phyloP scores from a whole-genome alignment of 2,329 filamentous ascomycete genomes.

The Diaporthe sp. region DNA sequence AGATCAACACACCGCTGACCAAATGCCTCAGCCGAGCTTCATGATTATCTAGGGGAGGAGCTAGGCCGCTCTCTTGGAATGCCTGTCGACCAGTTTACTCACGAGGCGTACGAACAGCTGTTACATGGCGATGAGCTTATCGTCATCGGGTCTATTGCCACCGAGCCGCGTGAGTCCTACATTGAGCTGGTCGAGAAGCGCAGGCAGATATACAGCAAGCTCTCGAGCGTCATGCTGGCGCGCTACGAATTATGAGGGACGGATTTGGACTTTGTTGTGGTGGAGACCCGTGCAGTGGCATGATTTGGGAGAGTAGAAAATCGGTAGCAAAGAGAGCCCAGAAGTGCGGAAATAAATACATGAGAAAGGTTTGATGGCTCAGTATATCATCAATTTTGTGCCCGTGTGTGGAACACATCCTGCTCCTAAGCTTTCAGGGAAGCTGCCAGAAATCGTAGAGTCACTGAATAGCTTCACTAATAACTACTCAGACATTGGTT shows the following conservation, averaged over 20 bases:
- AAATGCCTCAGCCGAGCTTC: constrained; percentile 43
- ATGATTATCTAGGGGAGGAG: constrained; percentile 45
- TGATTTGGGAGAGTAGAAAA: not conserved
- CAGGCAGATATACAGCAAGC: constrained; percentile 36
- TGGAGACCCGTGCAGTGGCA: not conserved
- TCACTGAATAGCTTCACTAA: not conserved
- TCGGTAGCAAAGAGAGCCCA: not conserved
- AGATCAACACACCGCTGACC: constrained; percentile 36
- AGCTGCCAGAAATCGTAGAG: not conserved
- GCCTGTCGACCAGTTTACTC: constrained; percentile 51
- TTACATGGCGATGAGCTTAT: constrained; percentile 52
- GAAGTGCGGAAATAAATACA: not conserved
- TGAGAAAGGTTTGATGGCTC: not conserved
- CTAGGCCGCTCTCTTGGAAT: constrained; percentile 42
- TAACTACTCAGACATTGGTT: not conserved
- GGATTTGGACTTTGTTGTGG: not conserved
- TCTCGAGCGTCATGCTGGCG: constrained; percentile 31
- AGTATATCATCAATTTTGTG: not conserved
- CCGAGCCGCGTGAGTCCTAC: constrained; percentile 37
- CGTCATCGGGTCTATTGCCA: constrained; percentile 40
- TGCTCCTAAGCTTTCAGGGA: not conserved
- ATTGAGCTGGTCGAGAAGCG: constrained; percentile 37
- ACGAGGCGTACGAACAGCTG: constrained; percentile 53
- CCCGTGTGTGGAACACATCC: not conserved
- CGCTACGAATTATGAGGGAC: constrained; percentile 27